phyloP scores from a whole-genome alignment of 176 grass and related monocot species.

The Panicum miliaceum region DNA sequence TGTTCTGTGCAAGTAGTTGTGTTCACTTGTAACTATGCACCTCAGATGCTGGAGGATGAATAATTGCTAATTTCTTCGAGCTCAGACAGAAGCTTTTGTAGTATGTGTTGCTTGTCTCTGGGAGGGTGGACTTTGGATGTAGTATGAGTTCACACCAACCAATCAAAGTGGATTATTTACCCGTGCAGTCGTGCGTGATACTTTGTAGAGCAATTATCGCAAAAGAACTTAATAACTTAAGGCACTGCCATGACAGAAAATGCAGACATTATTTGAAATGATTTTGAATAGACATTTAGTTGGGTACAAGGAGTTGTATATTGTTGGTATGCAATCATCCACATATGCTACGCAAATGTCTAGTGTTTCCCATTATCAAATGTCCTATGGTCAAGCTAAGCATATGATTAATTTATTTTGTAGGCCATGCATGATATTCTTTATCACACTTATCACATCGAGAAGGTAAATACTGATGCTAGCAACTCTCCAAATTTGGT shows the following conservation, averaged over 20 bases:
- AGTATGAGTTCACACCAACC: background rate
- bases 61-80: background rate
- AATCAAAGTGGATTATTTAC: background rate
- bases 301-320: background rate
- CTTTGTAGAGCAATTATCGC: background rate
- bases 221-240: background rate
- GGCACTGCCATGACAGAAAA: background rate
- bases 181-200: background rate
- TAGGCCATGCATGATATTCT: constrained; percentile 98
- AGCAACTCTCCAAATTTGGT: constrained; percentile 12
- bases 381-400: constrained; percentile 31
- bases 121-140: background rate
- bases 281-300: background rate
- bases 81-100: background rate
- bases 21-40: background rate
- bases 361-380: background rate
- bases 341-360: background rate
- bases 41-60: background rate
- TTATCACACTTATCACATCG: constrained; percentile 73
- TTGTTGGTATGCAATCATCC: background rate
- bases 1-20: background rate
- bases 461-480: constrained; percentile 64
- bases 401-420: constrained; percentile 26
- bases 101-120: background rate
- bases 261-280: background rate